Evolutionary conservation across 306 rosid species (phyloP).

Genomic region (Parietaria judaica): DNA sequence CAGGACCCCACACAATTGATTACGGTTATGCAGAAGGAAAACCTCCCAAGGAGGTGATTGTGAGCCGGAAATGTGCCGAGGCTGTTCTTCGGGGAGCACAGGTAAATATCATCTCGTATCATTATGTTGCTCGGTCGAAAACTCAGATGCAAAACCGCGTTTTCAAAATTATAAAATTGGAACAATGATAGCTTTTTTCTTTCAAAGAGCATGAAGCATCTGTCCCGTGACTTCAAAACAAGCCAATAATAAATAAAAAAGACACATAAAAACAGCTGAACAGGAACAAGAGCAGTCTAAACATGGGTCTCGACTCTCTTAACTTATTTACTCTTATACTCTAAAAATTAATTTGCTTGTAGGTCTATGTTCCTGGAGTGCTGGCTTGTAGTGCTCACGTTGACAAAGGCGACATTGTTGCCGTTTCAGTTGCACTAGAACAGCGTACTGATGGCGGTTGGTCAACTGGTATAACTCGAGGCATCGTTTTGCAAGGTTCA

Average conservation of each 20-base stretch:
- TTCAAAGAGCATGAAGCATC: too few species aligned
- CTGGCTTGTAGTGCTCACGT: slow-evolving; percentile 93
- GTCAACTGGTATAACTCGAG: slow-evolving; percentile 71
- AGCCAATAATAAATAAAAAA: too few species aligned
- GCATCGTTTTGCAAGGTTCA: slow-evolving; percentile 70
- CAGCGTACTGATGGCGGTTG: slow-evolving; percentile 81
- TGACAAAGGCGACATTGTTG: slow-evolving; percentile 72
- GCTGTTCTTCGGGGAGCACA: slow-evolving; percentile 98
- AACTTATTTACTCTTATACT: too few species aligned
- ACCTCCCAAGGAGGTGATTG: slow-evolving; percentile 76
- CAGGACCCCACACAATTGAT: slow-evolving; percentile 67
- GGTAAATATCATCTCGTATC: slow-evolving; percentile 32
- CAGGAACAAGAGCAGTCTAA: too few species aligned
- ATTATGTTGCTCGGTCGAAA: background rate
- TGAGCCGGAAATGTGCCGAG: slow-evolving; percentile 92
- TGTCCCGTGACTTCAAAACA: too few species aligned
- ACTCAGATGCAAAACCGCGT: background rate
- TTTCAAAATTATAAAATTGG: too few species aligned
- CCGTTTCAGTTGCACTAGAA: slow-evolving; percentile 80
- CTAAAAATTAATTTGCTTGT: background rate
- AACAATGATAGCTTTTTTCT: too few species aligned
- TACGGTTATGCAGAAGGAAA: slow-evolving; percentile 43
- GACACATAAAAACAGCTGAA: too few species aligned
- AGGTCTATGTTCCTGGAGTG: slow-evolving; percentile 92
- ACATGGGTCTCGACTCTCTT: too few species aligned